Base-by-base conservation (phyloP, 495 filamentous ascomycete genomes). In the Aspergillus homomorphus region DNA sequence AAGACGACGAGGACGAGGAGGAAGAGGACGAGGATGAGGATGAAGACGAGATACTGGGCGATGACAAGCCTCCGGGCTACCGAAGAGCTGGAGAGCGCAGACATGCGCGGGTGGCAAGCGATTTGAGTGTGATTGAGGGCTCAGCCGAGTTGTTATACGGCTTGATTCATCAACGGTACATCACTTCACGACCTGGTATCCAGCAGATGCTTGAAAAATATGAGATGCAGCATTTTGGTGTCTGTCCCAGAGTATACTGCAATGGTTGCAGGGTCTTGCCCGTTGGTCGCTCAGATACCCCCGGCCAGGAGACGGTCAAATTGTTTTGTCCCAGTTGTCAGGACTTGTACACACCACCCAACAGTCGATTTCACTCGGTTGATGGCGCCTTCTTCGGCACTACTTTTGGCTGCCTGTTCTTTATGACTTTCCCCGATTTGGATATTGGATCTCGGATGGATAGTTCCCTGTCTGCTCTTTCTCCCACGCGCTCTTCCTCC, bases 171-270 rank as follows among this genome's bases (percentile, higher is more conserved):
- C 94, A 98, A 75, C 90, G 94, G 23, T 98, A 95, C 72, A 98
- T 98, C 76, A 97, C 91, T 57, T 96, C 92, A n/a, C 82, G 94
- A 33, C 91, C 91, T 6, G 94, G 94, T 19, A 98, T 98, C 54
- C 93, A 96, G 69, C 92, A 96, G 70, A 98, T 98, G 94, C 90
- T 91, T 26, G 95, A 98, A 70, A 98, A 98, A 69, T 98, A 98
- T 79, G 92, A 96, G 66, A 79, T 96, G 46, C 86, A 90, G 60
- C 93, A 98, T 74, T 98, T 98, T 62, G 94, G 94, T 30, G 84
- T 87, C 53, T 98, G 94, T 68, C 94, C 93, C 4, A 84, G 94
- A 23, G 93, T 92, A 45, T 84, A 89, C 73, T 98, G 94, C 79
- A 87, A 88, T 61, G 86, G 86, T 51, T 88, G 89, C 65, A 86